These are phyloP conservation scores for Turritis glabra DNA, from an alignment of 345 rosid genomes.

Conservation along the genomic window DNA sequence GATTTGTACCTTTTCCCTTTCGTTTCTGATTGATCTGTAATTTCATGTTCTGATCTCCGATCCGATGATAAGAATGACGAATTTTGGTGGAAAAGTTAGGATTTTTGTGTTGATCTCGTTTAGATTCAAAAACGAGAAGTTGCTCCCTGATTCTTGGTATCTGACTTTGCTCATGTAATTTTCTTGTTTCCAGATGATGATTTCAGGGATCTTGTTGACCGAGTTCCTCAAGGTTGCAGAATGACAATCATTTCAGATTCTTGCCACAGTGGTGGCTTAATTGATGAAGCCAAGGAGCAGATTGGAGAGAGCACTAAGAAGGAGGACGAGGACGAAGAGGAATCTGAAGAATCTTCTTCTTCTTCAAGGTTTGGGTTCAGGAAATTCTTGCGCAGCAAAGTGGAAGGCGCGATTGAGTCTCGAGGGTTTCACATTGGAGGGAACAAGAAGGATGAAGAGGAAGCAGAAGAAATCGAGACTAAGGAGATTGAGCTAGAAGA, in stretches of 20 bases:
- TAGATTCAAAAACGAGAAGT: too few species aligned
- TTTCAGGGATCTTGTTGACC: constrained; percentile 86
- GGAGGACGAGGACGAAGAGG: constrained; percentile 32
- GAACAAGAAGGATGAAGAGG: constrained; percentile 39
- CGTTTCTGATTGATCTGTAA: neutral
- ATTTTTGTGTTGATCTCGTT: neutral
- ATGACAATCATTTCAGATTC: constrained; percentile 91
- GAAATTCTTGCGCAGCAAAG: constrained; percentile 55
- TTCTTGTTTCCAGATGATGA: constrained; percentile 67
- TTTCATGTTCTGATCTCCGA: constrained; percentile 6
- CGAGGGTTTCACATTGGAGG: constrained; percentile 66
- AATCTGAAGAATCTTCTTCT: too few species aligned
- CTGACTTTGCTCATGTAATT: neutral
- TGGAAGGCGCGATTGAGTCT: constrained; percentile 63
- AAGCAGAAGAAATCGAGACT: constrained; percentile 42
- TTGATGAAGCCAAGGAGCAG: constrained; percentile 90
- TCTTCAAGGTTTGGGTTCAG: constrained; percentile 54
- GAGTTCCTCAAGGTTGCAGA: constrained; percentile 62
- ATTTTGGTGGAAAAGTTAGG: neutral
- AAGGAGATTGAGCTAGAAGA: constrained; percentile 47
- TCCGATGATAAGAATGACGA: neutral
- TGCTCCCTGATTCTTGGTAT: constrained; percentile 4
- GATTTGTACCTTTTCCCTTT: neutral
- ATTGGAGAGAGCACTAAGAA: constrained; percentile 83
- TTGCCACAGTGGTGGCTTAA: constrained; percentile 94